Evolutionary conservation across 768 basidiomycete species (phyloP), one percentile per base, ranked within the genome.

Genomic region (Tricholoma terreum): DNA sequence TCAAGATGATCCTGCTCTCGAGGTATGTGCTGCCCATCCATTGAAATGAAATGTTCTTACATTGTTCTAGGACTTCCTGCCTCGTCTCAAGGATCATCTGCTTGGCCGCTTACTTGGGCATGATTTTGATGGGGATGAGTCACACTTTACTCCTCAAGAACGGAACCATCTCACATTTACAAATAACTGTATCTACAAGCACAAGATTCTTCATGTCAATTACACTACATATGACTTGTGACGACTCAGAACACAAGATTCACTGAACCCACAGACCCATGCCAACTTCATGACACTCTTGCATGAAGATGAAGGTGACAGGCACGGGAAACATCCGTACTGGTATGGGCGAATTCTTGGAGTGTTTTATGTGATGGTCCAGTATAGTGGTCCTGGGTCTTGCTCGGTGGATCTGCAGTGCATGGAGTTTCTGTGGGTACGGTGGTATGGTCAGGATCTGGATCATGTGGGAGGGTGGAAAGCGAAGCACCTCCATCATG

Each of bases 371-470:
- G 54, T 35, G 2, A 40, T 46, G 24, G 63, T 69, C 1, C 56
- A 58, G 24, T 60, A 67, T 31, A 51, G 42, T 27, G 63, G 61
- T 2, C 27, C 59, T 5, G 50, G 57, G 5, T 57, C 52, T 4
- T 17, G 30, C 1, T 30, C 40, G 14, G 15, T 12, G 0, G 7
- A 21, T 1, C 50, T 65, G 4, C 51, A 62, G 6, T 55, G 56
- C 0, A 73, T 81, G 63, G 68, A 77, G 1, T 72, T 81, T n/a
- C 58, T 82, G 1, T 80, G 74, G 64, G 75, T 82, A 0, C 63
- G 66, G 0, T 77, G 77, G 75, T 67, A 75, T 42, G 68, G 69
- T 1, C 43, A 55, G 0, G 72, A 79, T 35, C 54, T 50, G 0
- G 54, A 36, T 5, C 66, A 62, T 50, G 31, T 43, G 3, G 63